A percentile compares a stretch with the other conserved stretches of the same genome.
Conservation (phyloP, 2,329 filamentous ascomycete genomes). For the Capronia epimyces region DNA sequence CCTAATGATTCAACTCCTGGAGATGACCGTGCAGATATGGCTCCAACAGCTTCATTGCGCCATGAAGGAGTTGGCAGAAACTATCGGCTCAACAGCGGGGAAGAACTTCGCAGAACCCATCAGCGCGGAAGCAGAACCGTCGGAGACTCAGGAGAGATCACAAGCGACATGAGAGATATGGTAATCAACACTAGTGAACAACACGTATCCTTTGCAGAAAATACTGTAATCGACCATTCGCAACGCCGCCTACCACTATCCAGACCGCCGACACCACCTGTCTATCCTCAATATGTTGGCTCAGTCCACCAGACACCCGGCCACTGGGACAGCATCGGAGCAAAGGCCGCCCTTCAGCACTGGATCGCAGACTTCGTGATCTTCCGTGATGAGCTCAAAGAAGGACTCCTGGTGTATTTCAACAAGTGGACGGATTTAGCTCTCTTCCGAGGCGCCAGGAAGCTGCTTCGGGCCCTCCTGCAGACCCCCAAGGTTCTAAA, state of each 20-base stretch:
- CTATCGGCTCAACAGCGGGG: background rate
- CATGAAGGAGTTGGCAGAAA: background rate
- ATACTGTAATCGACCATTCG: background rate
- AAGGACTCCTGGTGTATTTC: background rate
- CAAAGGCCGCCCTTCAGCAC: background rate
- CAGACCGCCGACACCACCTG: background rate
- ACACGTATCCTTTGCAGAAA: background rate
- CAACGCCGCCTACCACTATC: background rate
- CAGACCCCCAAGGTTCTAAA: background rate
- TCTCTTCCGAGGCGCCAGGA: background rate
- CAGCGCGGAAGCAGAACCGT: background rate
- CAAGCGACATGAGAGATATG: background rate
- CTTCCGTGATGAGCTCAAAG: conserved; percentile 3
- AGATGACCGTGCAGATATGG: no score
- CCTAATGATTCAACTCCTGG: no score
- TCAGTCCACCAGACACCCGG: background rate
- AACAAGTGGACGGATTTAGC: background rate
- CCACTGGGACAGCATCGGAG: background rate
- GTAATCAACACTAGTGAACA: background rate
- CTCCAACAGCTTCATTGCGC: no score
- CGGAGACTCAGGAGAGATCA: background rate
- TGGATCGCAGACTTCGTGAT: background rate
- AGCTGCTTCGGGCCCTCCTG: background rate
- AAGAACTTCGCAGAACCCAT: background rate
- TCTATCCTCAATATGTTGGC: background rate